Conservation (phyloP, 768 basidiomycete species). For the Tremella mesenterica region DNA sequence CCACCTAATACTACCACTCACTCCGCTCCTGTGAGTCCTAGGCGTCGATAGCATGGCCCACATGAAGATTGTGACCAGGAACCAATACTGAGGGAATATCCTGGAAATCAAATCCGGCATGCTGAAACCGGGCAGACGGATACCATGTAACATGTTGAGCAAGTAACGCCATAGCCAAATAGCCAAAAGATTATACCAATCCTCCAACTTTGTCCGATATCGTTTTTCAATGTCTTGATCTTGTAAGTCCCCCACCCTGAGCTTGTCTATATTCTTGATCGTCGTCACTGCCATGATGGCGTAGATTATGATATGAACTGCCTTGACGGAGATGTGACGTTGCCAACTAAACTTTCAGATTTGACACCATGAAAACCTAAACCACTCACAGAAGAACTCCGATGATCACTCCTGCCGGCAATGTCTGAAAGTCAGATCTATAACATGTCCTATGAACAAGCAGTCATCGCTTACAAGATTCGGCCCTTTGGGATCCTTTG, state of each 20-base stretch:
- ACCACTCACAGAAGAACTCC: not conserved
- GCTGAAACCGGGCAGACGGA: constrained; percentile 28
- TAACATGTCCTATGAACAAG: not conserved
- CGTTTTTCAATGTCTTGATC: not conserved
- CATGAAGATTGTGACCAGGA: constrained; percentile 31
- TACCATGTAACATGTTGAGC: constrained; percentile 20
- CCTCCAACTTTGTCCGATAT: constrained; percentile 12
- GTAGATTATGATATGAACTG: constrained; percentile 22
- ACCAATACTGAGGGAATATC: constrained; percentile 30
- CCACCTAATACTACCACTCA: constrained; percentile 8
- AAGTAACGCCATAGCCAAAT: constrained; percentile 39
- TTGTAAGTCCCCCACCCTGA: not conserved
- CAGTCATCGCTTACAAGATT: not conserved
- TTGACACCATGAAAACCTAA: no score
- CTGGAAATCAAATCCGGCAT: constrained; percentile 20
- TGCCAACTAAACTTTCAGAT: no score
- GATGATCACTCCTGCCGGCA: not conserved
- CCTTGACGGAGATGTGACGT: constrained; percentile 20
- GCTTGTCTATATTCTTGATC: constrained; percentile 15
- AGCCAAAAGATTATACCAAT: constrained; percentile 34
- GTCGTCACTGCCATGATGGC: constrained; percentile 23
- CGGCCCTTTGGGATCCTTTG: constrained; percentile 1
- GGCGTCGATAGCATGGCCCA: constrained; percentile 32
- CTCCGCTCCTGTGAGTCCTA: constrained; percentile 20
- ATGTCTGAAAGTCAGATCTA: not conserved